A percentile compares a stretch with the other conserved stretches of the same genome.
phyloP scores from a whole-genome alignment of 2,329 filamentous ascomycete species.

The Aspergillus unguis region DNA sequence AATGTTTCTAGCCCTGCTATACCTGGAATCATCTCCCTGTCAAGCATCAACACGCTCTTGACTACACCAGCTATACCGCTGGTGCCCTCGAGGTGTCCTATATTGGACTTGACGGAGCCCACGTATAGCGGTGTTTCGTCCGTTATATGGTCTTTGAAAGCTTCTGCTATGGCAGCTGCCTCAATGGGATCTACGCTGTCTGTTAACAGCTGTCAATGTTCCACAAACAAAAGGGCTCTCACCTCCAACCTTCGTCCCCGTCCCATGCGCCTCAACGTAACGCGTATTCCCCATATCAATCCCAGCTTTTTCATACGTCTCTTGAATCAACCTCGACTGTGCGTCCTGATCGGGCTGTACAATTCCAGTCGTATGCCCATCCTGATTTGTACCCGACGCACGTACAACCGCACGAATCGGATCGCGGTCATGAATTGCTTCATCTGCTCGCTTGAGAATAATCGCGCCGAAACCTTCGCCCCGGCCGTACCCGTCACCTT shows the following conservation, averaged over 20 bases:
- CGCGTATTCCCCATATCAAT: conserved; percentile 5
- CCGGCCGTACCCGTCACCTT: conserved; percentile 28
- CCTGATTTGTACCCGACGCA: conserved; percentile 40
- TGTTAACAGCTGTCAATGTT: too few species aligned
- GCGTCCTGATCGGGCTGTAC: conserved; percentile 35
- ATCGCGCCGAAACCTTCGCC: not conserved
- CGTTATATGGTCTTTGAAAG: not conserved
- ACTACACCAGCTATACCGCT: conserved; percentile 41
- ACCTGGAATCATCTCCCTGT: conserved; percentile 32
- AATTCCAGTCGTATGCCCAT: conserved; percentile 43
- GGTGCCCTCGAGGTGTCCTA: conserved; percentile 30
- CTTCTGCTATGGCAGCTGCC: not conserved
- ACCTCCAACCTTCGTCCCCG: conserved; percentile 33
- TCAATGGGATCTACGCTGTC: not conserved
- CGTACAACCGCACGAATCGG: conserved; percentile 37
- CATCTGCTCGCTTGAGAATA: conserved; percentile 30
- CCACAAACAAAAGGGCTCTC: not conserved
- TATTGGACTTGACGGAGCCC: conserved; percentile 5
- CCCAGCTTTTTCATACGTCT: conserved; percentile 22
- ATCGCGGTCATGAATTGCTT: conserved; percentile 41
- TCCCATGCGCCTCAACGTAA: conserved; percentile 26
- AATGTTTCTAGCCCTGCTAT: not conserved
- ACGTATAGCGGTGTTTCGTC: conserved; percentile 9
- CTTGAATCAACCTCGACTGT: conserved; percentile 25
- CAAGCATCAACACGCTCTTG: conserved; percentile 43